Conservation (phyloP, 129 eudicot species). For the Escallonia herrerae region DNA sequence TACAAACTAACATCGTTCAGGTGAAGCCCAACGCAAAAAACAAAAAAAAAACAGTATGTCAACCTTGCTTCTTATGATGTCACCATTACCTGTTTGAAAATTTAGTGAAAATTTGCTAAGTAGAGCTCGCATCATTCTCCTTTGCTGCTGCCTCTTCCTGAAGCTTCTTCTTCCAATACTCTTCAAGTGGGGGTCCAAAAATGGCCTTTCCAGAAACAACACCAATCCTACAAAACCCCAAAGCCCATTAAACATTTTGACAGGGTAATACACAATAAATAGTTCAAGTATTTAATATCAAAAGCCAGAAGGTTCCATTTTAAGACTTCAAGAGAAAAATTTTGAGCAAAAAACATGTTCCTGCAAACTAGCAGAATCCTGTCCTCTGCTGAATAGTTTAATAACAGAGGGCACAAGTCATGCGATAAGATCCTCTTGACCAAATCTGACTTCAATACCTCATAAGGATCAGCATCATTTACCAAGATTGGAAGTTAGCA, state of each 20-base stretch:
- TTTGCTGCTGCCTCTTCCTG: conserved; percentile 57
- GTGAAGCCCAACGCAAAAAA: neutral
- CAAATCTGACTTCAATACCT: no score
- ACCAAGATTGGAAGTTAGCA: no score
- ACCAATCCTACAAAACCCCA: conserved; percentile 48
- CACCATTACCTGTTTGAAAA: conserved; percentile 11
- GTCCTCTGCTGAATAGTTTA: no score
- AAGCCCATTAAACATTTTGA: neutral
- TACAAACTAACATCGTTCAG: neutral
- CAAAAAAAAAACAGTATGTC: conserved; percentile 6
- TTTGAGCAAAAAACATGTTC: neutral
- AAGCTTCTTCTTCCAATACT: conserved; percentile 80
- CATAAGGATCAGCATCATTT: no score
- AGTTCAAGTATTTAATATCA: no score
- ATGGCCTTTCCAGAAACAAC: conserved; percentile 85
- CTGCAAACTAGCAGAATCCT: neutral
- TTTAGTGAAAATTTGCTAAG: no score
- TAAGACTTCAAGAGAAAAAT: neutral
- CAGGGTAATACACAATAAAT: neutral
- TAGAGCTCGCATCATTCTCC: conserved; percentile 27
- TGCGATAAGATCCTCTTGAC: no score
- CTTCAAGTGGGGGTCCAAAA: conserved; percentile 93
- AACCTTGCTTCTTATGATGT: conserved; percentile 17
- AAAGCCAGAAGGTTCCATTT: no score
- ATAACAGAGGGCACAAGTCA: no score